Conservation (phyloP, 306 rosid species). For the Quercus agrifolia region DNA sequence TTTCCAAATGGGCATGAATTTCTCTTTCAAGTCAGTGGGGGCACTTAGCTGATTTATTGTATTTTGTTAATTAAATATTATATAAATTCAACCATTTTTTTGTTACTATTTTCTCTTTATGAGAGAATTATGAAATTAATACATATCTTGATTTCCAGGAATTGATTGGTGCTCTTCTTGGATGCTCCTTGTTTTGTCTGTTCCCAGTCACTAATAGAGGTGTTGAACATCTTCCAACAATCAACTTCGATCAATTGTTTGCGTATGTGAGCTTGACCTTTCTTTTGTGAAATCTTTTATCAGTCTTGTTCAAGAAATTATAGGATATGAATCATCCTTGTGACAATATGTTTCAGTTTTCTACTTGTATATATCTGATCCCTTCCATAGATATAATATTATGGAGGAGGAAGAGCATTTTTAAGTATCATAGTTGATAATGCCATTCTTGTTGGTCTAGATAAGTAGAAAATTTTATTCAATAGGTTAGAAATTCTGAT, state of each 20-base stretch:
- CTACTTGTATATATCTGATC: not conserved
- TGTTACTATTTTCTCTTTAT: not conserved
- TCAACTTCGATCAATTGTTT: slow-evolving; percentile 75
- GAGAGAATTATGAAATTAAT: not conserved
- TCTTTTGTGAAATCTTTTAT: slow-evolving; percentile 1
- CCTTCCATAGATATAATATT: not conserved
- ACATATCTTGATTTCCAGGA: slow-evolving; percentile 55
- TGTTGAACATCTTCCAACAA: slow-evolving; percentile 51
- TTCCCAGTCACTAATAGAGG: slow-evolving; percentile 61
- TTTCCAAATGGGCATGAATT: not conserved
- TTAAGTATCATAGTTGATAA: not conserved
- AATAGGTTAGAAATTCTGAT: no score
- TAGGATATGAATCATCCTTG: not conserved
- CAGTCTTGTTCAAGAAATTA: not conserved
- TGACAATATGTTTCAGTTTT: not conserved
- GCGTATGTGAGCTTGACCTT: slow-evolving; percentile 52
- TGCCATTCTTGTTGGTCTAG: not conserved
- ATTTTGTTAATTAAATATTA: not conserved
- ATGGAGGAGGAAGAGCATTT: not conserved
- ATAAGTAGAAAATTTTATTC: not conserved
- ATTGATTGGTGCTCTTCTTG: slow-evolving; percentile 81
- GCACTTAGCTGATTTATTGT: not conserved
- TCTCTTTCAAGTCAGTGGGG: not conserved
- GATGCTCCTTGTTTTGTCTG: slow-evolving; percentile 79
- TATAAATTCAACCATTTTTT: not conserved